phyloP scores from a whole-genome alignment of 2,329 filamentous ascomycete species.

The Claviceps pazoutovae region DNA sequence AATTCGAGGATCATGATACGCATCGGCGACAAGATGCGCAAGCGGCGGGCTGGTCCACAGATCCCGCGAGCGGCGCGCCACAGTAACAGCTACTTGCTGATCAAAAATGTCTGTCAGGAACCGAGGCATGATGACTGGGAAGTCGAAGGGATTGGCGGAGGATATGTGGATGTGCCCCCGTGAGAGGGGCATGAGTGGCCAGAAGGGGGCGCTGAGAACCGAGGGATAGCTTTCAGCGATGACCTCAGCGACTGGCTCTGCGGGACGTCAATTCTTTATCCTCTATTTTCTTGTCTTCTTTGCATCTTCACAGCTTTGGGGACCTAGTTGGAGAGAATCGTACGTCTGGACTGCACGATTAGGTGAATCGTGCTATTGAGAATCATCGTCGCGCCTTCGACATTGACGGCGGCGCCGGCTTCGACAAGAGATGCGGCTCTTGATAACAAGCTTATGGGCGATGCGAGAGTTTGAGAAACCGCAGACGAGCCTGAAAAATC shows the following conservation, averaged over 20 bases:
- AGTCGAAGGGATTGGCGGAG: conserved; percentile 9
- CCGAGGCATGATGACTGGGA: conserved; percentile 10
- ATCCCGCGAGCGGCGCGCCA: conserved; percentile 5
- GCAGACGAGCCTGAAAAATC: background rate
- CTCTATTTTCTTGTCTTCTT: background rate
- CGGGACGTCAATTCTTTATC: background rate
- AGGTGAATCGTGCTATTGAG: conserved; percentile 12
- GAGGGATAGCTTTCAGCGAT: conserved; percentile 7
- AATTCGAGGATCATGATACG: conserved; percentile 10
- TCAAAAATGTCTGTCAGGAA: conserved; percentile 12
- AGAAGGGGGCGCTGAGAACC: conserved; percentile 9
- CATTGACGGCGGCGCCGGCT: conserved; percentile 10
- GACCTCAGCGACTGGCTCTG: conserved; percentile 12
- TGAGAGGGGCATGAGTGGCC: conserved; percentile 13
- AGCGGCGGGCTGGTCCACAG: conserved; percentile 11
- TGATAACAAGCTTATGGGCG: conserved; percentile 1
- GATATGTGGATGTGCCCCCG: conserved; percentile 12
- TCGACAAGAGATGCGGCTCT: conserved; percentile 10
- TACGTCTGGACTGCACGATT: conserved; percentile 6
- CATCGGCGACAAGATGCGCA: conserved; percentile 7
- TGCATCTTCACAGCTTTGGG: background rate
- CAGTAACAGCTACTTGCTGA: conserved; percentile 8
- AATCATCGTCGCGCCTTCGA: conserved; percentile 8
- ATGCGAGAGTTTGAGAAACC: conserved; percentile 1
- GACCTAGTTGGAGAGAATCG: background rate